These are phyloP conservation scores for Pichia cactophila DNA, from an alignment of 1,139 yeast genomes.

Conservation along the genomic window DNA sequence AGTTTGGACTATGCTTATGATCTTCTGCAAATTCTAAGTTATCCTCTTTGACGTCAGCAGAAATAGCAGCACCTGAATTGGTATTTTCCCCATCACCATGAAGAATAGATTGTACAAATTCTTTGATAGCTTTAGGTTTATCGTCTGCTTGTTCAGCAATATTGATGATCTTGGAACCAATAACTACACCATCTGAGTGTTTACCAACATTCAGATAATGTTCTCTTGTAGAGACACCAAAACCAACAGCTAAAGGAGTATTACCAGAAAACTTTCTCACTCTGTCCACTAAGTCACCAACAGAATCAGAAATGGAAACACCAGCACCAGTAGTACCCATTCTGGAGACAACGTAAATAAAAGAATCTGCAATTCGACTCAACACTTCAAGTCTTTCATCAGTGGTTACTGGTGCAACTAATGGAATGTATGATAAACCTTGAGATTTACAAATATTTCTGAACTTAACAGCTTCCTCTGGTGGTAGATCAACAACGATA, in stretches of 20 bases:
- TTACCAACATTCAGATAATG: conserved; percentile 77
- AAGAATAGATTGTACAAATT: conserved; percentile 62
- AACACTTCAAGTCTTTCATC: conserved; percentile 75
- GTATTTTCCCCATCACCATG: conserved; percentile 43
- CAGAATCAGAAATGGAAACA: conserved; percentile 52
- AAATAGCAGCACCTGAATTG: conserved; percentile 6
- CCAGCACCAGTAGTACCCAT: conserved; percentile 98
- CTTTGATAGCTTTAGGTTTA: conserved; percentile 53
- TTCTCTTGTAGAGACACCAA: conserved; percentile 91
- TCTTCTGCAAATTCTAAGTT: conserved; percentile 44
- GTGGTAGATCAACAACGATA: conserved; percentile 92
- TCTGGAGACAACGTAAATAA: conserved; percentile 89
- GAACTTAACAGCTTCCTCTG: conserved; percentile 90
- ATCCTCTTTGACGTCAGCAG: conserved; percentile 9
- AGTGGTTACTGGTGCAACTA: conserved; percentile 94
- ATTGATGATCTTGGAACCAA: conserved; percentile 80
- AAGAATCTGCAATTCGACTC: conserved; percentile 85
- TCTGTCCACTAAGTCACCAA: conserved; percentile 62
- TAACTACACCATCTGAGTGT: conserved; percentile 88
- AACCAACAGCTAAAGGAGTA: conserved; percentile 91
- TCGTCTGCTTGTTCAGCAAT: conserved; percentile 60
- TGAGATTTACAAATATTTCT: conserved; percentile 61
- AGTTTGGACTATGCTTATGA: conserved; percentile 60
- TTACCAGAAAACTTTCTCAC: conserved; percentile 69
- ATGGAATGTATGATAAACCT: conserved; percentile 80